Evolutionary conservation across 1,284 basidiomycete genomes (phyloP), one percentile per base, ranked within the genome.

Genomic region (Tilletiaria anomala): DNA sequence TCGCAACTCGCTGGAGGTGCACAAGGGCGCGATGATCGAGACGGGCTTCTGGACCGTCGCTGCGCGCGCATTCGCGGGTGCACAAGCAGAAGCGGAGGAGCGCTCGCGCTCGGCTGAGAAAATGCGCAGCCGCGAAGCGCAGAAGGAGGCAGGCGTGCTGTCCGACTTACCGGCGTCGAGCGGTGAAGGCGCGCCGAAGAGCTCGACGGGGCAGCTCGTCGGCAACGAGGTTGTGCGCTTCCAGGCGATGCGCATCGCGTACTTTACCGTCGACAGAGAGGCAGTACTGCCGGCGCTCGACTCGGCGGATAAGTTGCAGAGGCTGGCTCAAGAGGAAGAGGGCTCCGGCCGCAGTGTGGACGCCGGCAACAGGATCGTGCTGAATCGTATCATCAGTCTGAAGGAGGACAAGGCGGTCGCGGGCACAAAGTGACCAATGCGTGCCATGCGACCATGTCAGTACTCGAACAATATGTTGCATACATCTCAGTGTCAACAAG

Each of bases 371-470:
- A 75, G 73, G 62, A 67, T 97, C 37, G 77, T 96, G 17, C 73
- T 97, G 35, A 97, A 97, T 70, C 77, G 84, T 43, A 89, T 96
- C 53, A 89, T 96, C 19, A 83, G 80, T 48, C 69, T 97, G 70
- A 97, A 97, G 72, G 89, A 96, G 71, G 91, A 96, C 67, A 29
- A n/a, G n/a, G n/a, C n/a, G n/a, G n/a, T n/a, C n/a, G n/a, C n/a
- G n/a, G n/a, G n/a, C n/a, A n/a, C n/a, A n/a, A n/a, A n/a, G n/a
- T n/a, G n/a, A n/a, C n/a, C n/a, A n/a, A n/a, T n/a, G n/a, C n/a
- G n/a, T n/a, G n/a, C n/a, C n/a, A n/a, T n/a, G n/a, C n/a, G n/a
- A n/a, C n/a, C n/a, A n/a, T n/a, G n/a, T n/a, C n/a, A n/a, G n/a
- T n/a, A n/a, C n/a, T n/a, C n/a, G n/a, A n/a, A n/a, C n/a, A n/a